Conservation (phyloP, 331 rosid genomes). For the Dryas integrifolia region DNA sequence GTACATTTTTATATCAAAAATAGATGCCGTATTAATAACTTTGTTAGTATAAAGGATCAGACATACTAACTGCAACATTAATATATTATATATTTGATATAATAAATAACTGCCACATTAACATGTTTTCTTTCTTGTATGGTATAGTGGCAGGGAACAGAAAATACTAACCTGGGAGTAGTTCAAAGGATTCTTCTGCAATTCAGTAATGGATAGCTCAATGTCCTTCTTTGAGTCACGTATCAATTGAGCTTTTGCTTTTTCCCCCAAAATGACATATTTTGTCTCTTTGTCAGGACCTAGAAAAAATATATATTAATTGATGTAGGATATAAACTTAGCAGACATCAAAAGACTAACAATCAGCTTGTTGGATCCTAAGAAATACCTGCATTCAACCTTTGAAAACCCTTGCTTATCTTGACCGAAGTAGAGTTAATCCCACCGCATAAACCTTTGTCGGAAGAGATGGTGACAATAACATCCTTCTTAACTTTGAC, state of each 20-base stretch:
- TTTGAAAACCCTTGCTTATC: constrained; percentile 71
- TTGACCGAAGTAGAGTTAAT: constrained; percentile 95
- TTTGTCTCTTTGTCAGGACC: constrained; percentile 82
- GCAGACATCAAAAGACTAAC: constrained; percentile 9
- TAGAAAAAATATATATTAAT: constrained; percentile 15
- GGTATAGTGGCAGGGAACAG: neutral
- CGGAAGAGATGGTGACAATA: constrained; percentile 78
- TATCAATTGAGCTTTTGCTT: constrained; percentile 82
- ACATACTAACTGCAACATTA: too few relatives aligned
- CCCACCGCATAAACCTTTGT: constrained; percentile 99
- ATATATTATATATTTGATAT: too few relatives aligned
- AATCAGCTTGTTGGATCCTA: constrained; percentile 8
- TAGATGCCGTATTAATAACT: neutral
- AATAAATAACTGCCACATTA: too few relatives aligned
- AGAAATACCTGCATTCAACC: constrained; percentile 68
- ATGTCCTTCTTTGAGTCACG: constrained; percentile 87
- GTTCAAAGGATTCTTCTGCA: constrained; percentile 90
- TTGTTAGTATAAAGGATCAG: neutral
- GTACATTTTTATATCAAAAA: neutral
- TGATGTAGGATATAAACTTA: neutral
- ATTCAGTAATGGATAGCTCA: constrained; percentile 55
- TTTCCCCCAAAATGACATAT: constrained; percentile 88
- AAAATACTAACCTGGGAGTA: constrained; percentile 67
- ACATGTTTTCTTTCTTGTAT: too few relatives aligned
- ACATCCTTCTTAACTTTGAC: constrained; percentile 78